phyloP scores from a whole-genome alignment of 192 early-diverging fungal genomes.

The Coemansia javaensis region DNA sequence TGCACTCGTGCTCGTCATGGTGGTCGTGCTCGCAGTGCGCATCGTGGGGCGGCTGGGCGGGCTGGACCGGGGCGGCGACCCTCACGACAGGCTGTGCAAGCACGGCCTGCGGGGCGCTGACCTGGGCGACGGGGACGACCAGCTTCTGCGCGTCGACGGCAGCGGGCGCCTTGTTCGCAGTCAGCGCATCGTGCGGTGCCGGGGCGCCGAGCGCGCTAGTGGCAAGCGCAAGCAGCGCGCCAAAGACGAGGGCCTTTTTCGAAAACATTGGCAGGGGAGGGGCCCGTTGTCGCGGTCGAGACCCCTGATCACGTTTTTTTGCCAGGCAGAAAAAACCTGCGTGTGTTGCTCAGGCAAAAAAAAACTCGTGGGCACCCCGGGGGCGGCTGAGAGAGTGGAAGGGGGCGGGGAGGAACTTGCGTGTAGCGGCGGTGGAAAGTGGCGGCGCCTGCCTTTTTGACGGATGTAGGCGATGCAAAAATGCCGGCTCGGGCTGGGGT shows the following conservation, averaged over 20 bases:
- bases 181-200: background rate
- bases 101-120: background rate
- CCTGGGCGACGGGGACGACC: background rate
- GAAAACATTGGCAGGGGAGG: slow-evolving; percentile 20
- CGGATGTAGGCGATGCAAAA: too few relatives aligned
- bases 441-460: too few relatives aligned
- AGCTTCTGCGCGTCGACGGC: slow-evolving; percentile 1
- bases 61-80: background rate
- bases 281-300: too few relatives aligned
- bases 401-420: too few relatives aligned
- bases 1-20: background rate
- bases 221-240: slow-evolving; percentile 3
- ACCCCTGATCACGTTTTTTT: too few relatives aligned
- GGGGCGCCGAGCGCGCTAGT: slow-evolving; percentile 11
- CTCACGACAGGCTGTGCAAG: slow-evolving; percentile 2
- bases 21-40: slow-evolving; percentile 5
- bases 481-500: too few relatives aligned
- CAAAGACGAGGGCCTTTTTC: slow-evolving; percentile 3
- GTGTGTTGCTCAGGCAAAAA: too few relatives aligned
- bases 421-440: too few relatives aligned
- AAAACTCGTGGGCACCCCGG: too few relatives aligned
- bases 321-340: too few relatives aligned
- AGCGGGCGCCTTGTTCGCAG: background rate
- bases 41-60: background rate
- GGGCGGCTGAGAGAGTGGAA: too few relatives aligned